Percentiles rank a stretch among this genome's conserved stretches.
These are phyloP conservation scores for Capniomyces stellatus DNA, from an alignment of 371 early-diverging fungal species.

Conservation along the genomic window DNA sequence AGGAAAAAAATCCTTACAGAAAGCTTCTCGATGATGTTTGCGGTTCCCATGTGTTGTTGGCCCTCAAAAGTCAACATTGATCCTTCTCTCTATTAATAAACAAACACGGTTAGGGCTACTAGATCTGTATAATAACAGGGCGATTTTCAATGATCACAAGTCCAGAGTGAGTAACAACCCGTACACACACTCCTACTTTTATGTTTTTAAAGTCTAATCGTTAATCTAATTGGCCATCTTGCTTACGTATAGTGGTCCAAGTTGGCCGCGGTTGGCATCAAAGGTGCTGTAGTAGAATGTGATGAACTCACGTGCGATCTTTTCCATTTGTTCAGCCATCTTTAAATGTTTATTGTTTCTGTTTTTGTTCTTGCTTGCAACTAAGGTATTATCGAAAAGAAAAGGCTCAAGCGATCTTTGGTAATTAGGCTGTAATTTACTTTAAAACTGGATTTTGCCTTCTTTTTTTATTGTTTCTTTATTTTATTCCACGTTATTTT, in stretches of 20 bases:
- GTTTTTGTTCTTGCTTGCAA: too few species aligned
- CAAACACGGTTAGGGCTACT: too few species aligned
- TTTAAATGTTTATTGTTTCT: too few species aligned
- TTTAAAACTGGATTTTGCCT: too few species aligned
- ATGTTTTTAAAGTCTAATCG: background rate
- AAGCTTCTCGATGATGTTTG: slow-evolving; percentile 55
- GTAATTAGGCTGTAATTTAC: too few species aligned
- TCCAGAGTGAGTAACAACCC: background rate
- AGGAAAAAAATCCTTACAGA: slow-evolving; percentile 44
- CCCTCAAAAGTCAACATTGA: slow-evolving; percentile 85
- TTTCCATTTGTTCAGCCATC: too few species aligned
- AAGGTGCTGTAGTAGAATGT: slow-evolving; percentile 74
- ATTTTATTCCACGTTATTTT: too few species aligned
- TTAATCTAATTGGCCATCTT: background rate
- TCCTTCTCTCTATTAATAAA: slow-evolving; percentile 34
- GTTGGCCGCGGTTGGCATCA: slow-evolving; percentile 36
- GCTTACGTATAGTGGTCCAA: slow-evolving; percentile 70
- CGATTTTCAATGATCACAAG: too few species aligned
- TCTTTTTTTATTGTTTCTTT: too few species aligned
- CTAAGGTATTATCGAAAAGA: too few species aligned
- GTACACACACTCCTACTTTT: background rate
- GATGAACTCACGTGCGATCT: slow-evolving; percentile 50
- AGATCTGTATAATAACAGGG: too few species aligned
- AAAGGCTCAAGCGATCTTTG: too few species aligned
- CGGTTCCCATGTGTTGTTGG: slow-evolving; percentile 32